Base-by-base conservation (phyloP, 306 rosid species). In the Acacia melanoxylon region DNA sequence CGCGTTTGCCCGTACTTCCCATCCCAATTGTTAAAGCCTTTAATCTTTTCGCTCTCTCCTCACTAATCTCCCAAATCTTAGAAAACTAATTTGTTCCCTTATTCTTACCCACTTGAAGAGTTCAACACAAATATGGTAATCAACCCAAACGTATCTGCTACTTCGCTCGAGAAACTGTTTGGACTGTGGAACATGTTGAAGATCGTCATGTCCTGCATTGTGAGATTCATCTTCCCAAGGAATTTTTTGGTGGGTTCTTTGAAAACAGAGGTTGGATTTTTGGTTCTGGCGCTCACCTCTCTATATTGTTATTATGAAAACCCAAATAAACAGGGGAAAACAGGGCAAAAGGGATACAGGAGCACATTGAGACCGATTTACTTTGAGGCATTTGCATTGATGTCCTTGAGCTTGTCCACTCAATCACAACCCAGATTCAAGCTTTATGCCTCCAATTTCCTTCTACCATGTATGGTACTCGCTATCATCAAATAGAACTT, bases 391-490 rank as follows among this genome's bases (percentile, higher is more conserved):
- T 77, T 83, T 62, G 52, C 66, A 11, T 65, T 78, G 24, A 73
- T 83, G 83, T 77, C 80, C 13, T 1, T 72, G 75, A 72, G 79
- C 62, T 63, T 83, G 37, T 71, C 78, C 1, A 71, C 74, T 15
- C 79, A 71, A 27, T 17, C 65, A 22, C n/a, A 72, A 24, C 49
- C 74, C 20, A 3, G 4, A 31, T 31, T 31, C 35, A 31, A 31
- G 22, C 54, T 66, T 19, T 80, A 62, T n/a, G 14, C 56, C 4
- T 42, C 22, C 15, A 83, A 73, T 72, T 78, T 78, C 33, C 78
- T 78, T 13, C 41, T 72, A 4, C 75, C 63, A 12, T 72, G 79
- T 52, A 31, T 78, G 44, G 14, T 78, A 20, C 67, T 83, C 2
- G 46, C 51, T 0, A 2, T 79, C 6, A 66, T 79, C 58, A 79